phyloP scores from a whole-genome alignment of 352 stramenopile species.

The Aphanomyces invadans region DNA sequence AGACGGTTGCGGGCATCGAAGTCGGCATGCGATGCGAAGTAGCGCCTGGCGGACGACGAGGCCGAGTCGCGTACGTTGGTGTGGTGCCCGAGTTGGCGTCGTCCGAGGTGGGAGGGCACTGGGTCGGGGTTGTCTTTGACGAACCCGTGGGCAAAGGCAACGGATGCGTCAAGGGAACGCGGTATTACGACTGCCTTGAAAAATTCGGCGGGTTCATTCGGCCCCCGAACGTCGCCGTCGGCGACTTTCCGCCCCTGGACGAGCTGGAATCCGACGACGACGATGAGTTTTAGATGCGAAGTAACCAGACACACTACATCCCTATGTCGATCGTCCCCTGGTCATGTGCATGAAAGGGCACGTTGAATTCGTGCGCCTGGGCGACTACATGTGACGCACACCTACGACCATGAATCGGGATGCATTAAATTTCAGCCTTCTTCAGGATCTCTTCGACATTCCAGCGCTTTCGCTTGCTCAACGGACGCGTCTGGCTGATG shows the following conservation, averaged over 20 bases:
- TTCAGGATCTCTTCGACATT: conserved; percentile 86
- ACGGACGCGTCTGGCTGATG: conserved; percentile 60
- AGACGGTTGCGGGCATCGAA: conserved; percentile 75
- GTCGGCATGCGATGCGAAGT: conserved; percentile 96
- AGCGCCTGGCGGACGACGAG: conserved; percentile 89
- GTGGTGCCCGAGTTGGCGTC: conserved; percentile 82
- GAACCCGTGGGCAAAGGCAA: conserved; percentile 93
- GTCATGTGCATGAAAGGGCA: not conserved
- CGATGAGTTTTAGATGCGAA: conserved; percentile 44
- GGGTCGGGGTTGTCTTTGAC: conserved; percentile 95
- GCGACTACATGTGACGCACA: too few species aligned
- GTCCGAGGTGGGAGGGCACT: conserved; percentile 59
- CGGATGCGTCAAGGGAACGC: conserved; percentile 85
- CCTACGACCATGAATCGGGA: not conserved
- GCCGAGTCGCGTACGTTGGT: conserved; percentile 89
- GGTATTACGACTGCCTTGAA: conserved; percentile 88
- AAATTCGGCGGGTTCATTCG: conserved; percentile 94
- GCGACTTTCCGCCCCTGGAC: conserved; percentile 88
- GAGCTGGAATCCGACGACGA: conserved; percentile 62
- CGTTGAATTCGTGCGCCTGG: too few species aligned
- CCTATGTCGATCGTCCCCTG: not conserved
- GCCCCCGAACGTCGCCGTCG: conserved; percentile 88
- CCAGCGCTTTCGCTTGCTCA: conserved; percentile 85
- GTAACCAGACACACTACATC: not conserved
- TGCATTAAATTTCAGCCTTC: conserved; percentile 70